Percentiles rank a stretch among this genome's conserved stretches.
Conservation (phyloP, 2,329 filamentous ascomycete genomes). For the Fusarium chlamydosporum region DNA sequence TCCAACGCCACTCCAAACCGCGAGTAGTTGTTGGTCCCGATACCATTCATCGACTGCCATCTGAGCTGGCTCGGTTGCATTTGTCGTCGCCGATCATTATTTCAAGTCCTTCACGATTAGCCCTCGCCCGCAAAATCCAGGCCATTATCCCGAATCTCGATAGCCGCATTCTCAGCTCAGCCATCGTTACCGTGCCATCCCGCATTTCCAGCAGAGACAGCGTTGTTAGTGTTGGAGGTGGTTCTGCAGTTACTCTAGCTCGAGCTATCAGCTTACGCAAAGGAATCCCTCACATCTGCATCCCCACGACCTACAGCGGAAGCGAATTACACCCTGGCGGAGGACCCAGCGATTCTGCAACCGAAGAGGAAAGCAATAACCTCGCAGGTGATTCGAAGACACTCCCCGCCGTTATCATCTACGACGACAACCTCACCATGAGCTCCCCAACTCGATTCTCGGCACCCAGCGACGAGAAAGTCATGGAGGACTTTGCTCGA, state of each 20-base stretch:
- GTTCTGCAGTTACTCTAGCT: constrained; percentile 72
- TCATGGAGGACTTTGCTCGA: constrained; percentile 40
- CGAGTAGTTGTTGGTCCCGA: constrained; percentile 56
- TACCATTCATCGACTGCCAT: constrained; percentile 53
- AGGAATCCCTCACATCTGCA: constrained; percentile 69
- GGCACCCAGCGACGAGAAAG: constrained; percentile 46
- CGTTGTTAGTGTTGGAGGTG: constrained; percentile 73
- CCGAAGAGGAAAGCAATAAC: background rate
- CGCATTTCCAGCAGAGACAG: constrained; percentile 63
- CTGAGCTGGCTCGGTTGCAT: constrained; percentile 54
- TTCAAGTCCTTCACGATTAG: constrained; percentile 57
- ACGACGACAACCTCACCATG: constrained; percentile 56
- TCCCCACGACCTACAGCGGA: constrained; percentile 72
- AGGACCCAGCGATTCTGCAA: constrained; percentile 4
- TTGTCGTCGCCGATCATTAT: constrained; percentile 57
- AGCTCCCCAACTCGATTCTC: constrained; percentile 49
- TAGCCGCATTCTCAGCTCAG: constrained; percentile 54
- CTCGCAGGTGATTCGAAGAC: constrained; percentile 13
- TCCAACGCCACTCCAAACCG: constrained; percentile 42
- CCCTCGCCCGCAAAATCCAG: constrained; percentile 54
- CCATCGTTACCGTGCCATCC: constrained; percentile 43
- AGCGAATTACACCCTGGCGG: constrained; percentile 64
- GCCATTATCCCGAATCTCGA: constrained; percentile 54
- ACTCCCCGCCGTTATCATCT: constrained; percentile 55
- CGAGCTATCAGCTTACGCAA: constrained; percentile 68